These are phyloP conservation scores for Boletus vermiculosoides DNA, from an alignment of 768 basidiomycete species.

Conservation along the genomic window DNA sequence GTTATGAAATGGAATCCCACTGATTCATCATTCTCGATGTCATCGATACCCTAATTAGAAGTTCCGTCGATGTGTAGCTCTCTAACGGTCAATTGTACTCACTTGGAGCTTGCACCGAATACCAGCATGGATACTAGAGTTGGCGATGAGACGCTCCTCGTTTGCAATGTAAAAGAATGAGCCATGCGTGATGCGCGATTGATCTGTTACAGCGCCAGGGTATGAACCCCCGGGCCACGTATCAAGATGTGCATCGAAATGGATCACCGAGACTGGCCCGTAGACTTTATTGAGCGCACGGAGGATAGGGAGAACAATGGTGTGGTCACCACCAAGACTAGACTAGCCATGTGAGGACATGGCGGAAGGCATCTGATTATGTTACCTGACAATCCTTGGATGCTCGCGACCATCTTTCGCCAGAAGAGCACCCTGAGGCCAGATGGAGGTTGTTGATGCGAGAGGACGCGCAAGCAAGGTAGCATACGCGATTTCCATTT, in stretches of 20 bases:
- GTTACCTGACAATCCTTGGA: constrained; percentile 69
- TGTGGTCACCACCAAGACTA: constrained; percentile 81
- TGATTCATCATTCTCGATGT: constrained; percentile 60
- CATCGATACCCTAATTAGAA: constrained; percentile 18
- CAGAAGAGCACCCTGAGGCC: constrained; percentile 33
- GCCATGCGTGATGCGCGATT: constrained; percentile 76
- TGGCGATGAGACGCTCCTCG: constrained; percentile 73
- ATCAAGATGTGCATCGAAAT: constrained; percentile 79
- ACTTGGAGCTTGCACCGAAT: constrained; percentile 74
- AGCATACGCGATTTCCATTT: constrained; percentile 83
- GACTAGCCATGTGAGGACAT: not conserved
- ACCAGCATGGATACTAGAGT: constrained; percentile 79
- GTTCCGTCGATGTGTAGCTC: not conserved
- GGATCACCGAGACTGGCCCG: constrained; percentile 79
- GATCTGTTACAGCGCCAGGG: constrained; percentile 46
- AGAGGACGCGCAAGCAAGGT: constrained; percentile 65
- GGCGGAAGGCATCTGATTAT: not conserved
- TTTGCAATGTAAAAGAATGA: constrained; percentile 82
- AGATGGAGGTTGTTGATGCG: constrained; percentile 21
- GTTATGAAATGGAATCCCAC: constrained; percentile 81
- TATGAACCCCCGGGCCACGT: constrained; percentile 44
- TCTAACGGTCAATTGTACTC: constrained; percentile 23
- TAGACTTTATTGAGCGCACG: constrained; percentile 76
- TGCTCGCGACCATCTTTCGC: constrained; percentile 62
- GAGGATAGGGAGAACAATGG: constrained; percentile 83